These are phyloP conservation scores for Schizosaccharomyces japonicus DNA, from an alignment of 805 yeast genomes.

Conservation along the genomic window DNA sequence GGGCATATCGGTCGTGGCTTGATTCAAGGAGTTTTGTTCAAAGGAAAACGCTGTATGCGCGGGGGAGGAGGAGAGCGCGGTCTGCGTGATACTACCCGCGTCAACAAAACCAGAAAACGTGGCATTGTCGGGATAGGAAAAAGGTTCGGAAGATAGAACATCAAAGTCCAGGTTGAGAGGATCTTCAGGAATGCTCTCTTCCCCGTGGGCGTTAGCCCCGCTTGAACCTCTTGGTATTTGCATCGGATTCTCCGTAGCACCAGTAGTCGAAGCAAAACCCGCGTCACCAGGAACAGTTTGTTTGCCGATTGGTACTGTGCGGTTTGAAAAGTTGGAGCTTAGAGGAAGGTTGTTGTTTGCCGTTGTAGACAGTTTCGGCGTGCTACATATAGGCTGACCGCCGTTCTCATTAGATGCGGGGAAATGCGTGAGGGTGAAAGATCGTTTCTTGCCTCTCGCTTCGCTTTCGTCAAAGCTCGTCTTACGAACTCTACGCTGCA, in stretches of 20 bases:
- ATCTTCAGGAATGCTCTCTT: background rate
- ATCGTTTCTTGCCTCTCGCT: constrained; percentile 2
- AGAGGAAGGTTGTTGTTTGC: background rate
- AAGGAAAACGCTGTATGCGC: background rate
- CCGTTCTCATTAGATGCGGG: background rate
- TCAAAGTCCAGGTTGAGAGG: constrained; percentile 1
- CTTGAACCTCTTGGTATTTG: too few relatives aligned
- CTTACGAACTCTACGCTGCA: constrained; percentile 1
- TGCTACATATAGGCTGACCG: constrained; percentile 1
- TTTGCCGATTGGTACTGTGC: background rate
- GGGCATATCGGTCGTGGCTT: background rate
- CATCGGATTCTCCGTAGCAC: too few relatives aligned
- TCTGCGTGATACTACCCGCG: background rate
- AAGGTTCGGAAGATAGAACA: background rate
- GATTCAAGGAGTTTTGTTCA: background rate
- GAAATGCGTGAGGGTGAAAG: background rate
- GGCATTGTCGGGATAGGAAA: background rate
- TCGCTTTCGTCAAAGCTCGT: background rate
- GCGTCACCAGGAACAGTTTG: background rate
- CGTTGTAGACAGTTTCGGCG: background rate
- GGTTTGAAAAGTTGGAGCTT: background rate
- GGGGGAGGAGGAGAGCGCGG: background rate
- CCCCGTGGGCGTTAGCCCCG: background rate
- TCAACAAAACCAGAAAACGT: background rate
- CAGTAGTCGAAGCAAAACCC: too few relatives aligned